Conservation (phyloP, 2,329 filamentous ascomycete species). For the Cyclaneusma minus region DNA sequence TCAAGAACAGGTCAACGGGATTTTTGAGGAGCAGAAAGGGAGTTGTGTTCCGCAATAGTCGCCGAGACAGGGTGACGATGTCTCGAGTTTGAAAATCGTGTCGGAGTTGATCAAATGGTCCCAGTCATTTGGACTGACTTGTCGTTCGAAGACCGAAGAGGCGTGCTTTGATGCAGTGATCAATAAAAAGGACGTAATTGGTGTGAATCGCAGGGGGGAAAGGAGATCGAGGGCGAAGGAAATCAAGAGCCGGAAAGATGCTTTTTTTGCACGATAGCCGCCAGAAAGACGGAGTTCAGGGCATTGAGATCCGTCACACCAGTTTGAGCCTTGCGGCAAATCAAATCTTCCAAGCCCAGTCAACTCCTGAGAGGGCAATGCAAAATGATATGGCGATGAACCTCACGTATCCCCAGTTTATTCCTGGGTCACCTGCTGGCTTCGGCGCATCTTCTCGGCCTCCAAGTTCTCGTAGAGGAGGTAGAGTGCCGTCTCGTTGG, state of each 20-base stretch:
- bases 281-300: conserved; percentile 12
- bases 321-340: conserved; percentile 45
- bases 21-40: conserved; percentile 14
- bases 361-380: conserved; percentile 33
- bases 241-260: conserved; percentile 24
- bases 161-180: too few species aligned
- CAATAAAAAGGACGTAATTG: too few species aligned
- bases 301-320: conserved; percentile 27
- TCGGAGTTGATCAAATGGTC: too few species aligned
- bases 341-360: conserved; percentile 38
- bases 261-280: conserved; percentile 22
- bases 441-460: conserved; percentile 96
- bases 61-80: conserved; percentile 20
- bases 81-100: too few species aligned
- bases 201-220: too few species aligned
- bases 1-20: too few species aligned
- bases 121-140: too few species aligned
- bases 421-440: conserved; percentile 42
- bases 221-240: too few species aligned
- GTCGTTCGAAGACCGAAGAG: too few species aligned
- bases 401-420: conserved; percentile 8
- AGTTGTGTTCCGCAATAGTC: conserved; percentile 17
- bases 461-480: conserved; percentile 97
- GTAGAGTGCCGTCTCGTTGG: conserved; percentile 91
- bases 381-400: conserved; percentile 20